Conservation (phyloP, 352 stramenopile genomes). For the Phytophthora sp. region DNA sequence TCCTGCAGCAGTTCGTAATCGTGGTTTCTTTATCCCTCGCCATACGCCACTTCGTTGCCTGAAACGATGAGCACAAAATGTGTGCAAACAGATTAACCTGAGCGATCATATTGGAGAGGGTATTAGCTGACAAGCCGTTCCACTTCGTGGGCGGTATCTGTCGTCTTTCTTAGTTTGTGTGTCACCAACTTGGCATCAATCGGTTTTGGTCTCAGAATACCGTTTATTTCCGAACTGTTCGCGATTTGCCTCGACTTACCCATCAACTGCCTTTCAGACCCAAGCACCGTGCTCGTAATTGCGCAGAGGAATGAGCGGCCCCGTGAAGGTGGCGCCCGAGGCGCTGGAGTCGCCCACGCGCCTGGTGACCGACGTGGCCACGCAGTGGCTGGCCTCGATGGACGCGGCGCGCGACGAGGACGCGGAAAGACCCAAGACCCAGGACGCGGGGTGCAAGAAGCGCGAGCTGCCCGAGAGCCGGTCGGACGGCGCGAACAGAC, state of each 20-base stretch:
- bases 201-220: too few species aligned
- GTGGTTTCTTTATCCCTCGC: too few species aligned
- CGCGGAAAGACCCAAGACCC: not conserved
- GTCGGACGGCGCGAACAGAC: not conserved
- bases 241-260: slow-evolving; percentile 15
- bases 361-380: slow-evolving; percentile 31
- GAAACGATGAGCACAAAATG: too few species aligned
- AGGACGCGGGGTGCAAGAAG: slow-evolving; percentile 11
- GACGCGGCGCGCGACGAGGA: slow-evolving; percentile 31
- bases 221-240: slow-evolving; percentile 12
- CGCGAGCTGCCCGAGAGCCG: not conserved
- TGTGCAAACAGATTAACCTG: too few species aligned
- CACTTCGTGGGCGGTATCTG: too few species aligned
- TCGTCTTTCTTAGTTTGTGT: too few species aligned
- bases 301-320: slow-evolving; percentile 5
- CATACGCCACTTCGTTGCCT: too few species aligned
- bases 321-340: not conserved
- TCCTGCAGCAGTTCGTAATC: too few species aligned
- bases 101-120: too few species aligned
- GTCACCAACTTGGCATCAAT: too few species aligned
- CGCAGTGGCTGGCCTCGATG: slow-evolving; percentile 30
- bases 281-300: slow-evolving; percentile 4
- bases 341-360: slow-evolving; percentile 27
- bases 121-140: too few species aligned
- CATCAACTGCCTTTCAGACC: slow-evolving; percentile 20